Percentiles rank a stretch among this genome's conserved stretches.
Evolutionary conservation across 208 protist species (phyloP).

Genomic region (Tritrichomonas foetus): DNA sequence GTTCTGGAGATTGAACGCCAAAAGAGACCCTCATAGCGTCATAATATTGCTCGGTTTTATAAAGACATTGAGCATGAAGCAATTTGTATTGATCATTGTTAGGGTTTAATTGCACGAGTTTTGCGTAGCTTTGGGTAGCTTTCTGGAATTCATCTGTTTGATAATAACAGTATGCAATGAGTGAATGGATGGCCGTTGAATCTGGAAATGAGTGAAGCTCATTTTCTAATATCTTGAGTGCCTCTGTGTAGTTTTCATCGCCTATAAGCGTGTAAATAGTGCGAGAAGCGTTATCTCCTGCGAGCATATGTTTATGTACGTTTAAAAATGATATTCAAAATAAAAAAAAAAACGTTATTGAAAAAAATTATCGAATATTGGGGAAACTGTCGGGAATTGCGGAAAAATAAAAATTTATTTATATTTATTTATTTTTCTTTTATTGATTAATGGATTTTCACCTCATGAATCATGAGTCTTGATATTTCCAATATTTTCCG

Average conservation of each 20-base stretch:
- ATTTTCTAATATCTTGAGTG: background rate
- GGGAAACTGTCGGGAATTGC: no score
- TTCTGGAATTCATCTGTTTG: constrained; percentile 33
- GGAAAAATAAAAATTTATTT: no score
- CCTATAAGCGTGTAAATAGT: constrained; percentile 10
- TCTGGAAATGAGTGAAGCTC: background rate
- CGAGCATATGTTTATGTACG: no score
- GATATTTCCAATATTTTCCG: no score
- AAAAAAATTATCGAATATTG: no score
- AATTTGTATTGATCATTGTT: constrained; percentile 83
- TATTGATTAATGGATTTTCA: no score
- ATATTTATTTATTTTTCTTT: no score
- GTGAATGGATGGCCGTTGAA: background rate
- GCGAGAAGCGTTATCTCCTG: background rate
- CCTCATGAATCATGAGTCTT: no score
- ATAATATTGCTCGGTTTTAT: constrained; percentile 79
- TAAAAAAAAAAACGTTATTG: no score
- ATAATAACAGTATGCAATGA: background rate
- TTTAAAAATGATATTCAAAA: no score
- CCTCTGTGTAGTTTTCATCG: constrained; percentile 14
- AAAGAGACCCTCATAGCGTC: background rate
- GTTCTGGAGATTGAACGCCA: background rate
- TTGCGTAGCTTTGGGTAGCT: background rate
- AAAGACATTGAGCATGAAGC: constrained; percentile 84
- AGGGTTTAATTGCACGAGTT: constrained; percentile 66